Percentiles rank a stretch among this genome's conserved stretches.
Conservation (phyloP, 2,329 filamentous ascomycete species). For the Fusarium odoratissimum region DNA sequence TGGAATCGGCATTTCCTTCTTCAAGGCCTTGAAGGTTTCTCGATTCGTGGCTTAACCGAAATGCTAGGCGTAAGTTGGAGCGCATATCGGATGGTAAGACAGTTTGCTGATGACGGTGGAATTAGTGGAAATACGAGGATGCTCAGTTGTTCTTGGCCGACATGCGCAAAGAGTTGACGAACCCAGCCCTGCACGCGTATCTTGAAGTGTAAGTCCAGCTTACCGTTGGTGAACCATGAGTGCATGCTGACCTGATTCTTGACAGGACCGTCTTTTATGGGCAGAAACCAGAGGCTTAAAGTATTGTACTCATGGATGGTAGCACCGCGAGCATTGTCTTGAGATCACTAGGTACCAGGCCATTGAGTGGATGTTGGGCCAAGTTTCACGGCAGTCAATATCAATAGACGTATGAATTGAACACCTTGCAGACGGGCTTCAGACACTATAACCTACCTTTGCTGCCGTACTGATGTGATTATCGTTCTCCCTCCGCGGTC, state of each 20-base stretch:
- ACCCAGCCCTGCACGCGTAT: conserved; percentile 24
- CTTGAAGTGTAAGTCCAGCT: conserved; percentile 18
- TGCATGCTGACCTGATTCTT: rapidly evolving
- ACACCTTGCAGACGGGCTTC: too few relatives aligned
- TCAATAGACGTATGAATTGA: too few relatives aligned
- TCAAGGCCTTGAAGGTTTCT: conserved; percentile 42
- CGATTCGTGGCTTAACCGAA: conserved; percentile 36
- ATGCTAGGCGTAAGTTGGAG: conserved; percentile 26
- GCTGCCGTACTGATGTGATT: too few relatives aligned
- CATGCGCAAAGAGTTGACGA: conserved; percentile 28
- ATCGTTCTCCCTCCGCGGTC: too few relatives aligned
- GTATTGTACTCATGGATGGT: rapidly evolving
- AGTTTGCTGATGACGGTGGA: neutral
- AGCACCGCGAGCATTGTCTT: rapidly evolving
- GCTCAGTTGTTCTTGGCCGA: conserved; percentile 31
- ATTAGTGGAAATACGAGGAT: conserved; percentile 25
- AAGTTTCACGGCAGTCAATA: too few relatives aligned
- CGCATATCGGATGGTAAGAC: rapidly evolving
- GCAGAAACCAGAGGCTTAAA: neutral
- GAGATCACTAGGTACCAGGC: rapidly evolving
- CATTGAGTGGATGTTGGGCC: too few relatives aligned
- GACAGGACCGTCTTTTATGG: neutral
- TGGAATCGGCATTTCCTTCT: conserved; percentile 42
- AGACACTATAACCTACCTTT: too few relatives aligned
- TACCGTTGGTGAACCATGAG: rapidly evolving